Percentiles rank a stretch among this genome's conserved stretches.
Conservation (phyloP, 2,329 filamentous ascomycete species). For the Penicillium brevicompactum region DNA sequence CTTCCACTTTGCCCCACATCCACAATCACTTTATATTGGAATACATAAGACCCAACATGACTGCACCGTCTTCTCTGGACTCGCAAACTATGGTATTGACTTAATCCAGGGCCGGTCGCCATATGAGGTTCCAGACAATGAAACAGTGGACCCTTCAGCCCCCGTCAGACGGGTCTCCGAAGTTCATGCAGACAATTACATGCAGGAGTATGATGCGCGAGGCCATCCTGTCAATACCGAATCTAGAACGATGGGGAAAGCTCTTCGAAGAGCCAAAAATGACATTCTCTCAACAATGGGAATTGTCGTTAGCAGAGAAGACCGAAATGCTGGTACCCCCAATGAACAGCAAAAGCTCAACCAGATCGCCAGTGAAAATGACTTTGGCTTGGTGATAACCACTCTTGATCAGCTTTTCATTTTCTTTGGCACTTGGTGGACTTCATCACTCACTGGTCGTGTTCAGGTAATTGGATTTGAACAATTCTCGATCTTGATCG, state of each 20-base stretch:
- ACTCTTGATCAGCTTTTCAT: conserved; percentile 44
- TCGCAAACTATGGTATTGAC: conserved; percentile 21
- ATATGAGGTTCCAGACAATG: conserved; percentile 45
- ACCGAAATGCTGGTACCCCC: conserved; percentile 36
- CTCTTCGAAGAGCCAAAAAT: conserved; percentile 52
- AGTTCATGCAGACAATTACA: conserved; percentile 44
- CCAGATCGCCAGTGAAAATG: conserved; percentile 44
- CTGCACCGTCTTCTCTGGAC: not conserved
- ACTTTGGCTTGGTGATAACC: conserved; percentile 45
- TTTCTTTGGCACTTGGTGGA: conserved; percentile 47
- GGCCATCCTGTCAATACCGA: conserved; percentile 50
- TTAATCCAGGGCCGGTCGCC: conserved; percentile 46
- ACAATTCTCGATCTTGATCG: not conserved
- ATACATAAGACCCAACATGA: not conserved
- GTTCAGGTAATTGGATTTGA: conserved; percentile 36
- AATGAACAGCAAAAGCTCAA: conserved; percentile 43
- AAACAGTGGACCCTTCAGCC: conserved; percentile 21
- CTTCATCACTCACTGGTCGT: conserved; percentile 38
- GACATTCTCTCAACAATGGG: conserved; percentile 54
- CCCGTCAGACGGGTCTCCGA: conserved; percentile 26
- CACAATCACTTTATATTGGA: not conserved
- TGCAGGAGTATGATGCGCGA: conserved; percentile 51
- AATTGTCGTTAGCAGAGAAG: conserved; percentile 48
- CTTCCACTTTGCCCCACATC: not conserved
- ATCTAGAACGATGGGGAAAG: conserved; percentile 42